These are phyloP conservation scores for Trametes polyzona DNA, from an alignment of 1,284 basidiomycete genomes.

Conservation along the genomic window DNA sequence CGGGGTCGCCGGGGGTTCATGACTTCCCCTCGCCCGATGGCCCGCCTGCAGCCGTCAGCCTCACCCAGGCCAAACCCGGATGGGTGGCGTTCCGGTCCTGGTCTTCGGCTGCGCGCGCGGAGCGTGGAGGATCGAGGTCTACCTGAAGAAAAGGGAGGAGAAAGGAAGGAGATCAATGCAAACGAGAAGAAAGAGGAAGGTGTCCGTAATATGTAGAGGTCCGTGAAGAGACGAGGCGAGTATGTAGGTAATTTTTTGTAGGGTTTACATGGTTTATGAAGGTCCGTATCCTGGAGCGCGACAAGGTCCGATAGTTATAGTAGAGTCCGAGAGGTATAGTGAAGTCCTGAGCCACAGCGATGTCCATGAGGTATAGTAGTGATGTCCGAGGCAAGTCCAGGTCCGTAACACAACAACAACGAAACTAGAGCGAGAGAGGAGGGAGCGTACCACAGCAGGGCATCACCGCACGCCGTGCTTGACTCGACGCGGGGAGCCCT, in stretches of 20 bases:
- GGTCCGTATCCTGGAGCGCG: too few relatives aligned
- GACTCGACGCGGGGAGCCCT: not conserved
- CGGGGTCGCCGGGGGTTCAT: conserved; percentile 9
- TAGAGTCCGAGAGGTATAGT: not conserved
- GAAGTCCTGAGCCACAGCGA: not conserved
- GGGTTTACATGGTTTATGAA: too few relatives aligned
- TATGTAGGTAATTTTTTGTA: not conserved
- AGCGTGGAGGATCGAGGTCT: not conserved
- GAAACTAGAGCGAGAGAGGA: too few relatives aligned
- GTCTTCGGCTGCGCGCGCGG: conserved; percentile 2
- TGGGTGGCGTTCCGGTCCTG: not conserved
- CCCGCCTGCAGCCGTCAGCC: conserved; percentile 2
- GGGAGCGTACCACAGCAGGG: not conserved
- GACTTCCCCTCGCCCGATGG: conserved; percentile 9
- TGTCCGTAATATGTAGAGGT: not conserved
- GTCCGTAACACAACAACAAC: too few relatives aligned
- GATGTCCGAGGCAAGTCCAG: too few relatives aligned
- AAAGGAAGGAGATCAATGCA: not conserved
- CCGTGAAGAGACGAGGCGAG: not conserved
- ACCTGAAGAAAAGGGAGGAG: not conserved
- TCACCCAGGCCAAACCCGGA: not conserved
- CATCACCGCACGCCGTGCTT: not conserved
- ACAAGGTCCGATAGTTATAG: too few relatives aligned
- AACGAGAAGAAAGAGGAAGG: not conserved
- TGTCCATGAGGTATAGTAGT: too few relatives aligned